Percentiles rank a stretch among this genome's conserved stretches.
phyloP scores from a whole-genome alignment of 352 stramenopile genomes.

The Pythium chondricola region DNA sequence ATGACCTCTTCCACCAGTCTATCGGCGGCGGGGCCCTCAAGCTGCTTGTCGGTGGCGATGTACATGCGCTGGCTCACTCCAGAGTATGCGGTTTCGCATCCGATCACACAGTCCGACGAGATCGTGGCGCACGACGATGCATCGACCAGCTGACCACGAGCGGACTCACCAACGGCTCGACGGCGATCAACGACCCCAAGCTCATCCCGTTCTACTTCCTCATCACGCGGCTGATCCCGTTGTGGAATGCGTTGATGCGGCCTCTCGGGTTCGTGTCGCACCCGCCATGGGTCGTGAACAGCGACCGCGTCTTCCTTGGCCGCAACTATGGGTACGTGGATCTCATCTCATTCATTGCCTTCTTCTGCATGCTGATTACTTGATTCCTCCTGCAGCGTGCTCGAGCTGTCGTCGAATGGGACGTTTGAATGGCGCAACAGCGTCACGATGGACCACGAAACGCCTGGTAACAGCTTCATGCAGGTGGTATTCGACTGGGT shows the following conservation, averaged over 20 bases:
- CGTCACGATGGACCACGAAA: constrained; percentile 6
- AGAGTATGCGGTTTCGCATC: constrained; percentile 26
- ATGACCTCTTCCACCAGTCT: constrained; percentile 22
- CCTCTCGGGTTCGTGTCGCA: not conserved
- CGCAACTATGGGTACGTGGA: constrained; percentile 64
- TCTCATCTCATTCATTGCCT: too few relatives aligned
- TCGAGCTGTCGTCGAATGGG: constrained; percentile 3
- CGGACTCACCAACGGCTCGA: constrained; percentile 52
- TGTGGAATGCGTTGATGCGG: not conserved
- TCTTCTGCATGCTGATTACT: too few relatives aligned
- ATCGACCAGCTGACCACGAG: constrained; percentile 66
- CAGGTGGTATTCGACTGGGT: constrained; percentile 6
- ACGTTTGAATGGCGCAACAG: constrained; percentile 13
- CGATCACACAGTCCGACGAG: not conserved
- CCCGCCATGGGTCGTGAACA: constrained; percentile 29
- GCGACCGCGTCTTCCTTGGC: constrained; percentile 40
- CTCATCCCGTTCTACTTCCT: constrained; percentile 50
- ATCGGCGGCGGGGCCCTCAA: constrained; percentile 2
- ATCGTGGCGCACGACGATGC: too few relatives aligned
- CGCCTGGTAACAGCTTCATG: not conserved
- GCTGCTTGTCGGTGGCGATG: constrained; percentile 54
- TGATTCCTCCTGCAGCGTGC: too few relatives aligned
- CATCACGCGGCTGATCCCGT: constrained; percentile 32
- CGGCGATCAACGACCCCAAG: constrained; percentile 43
- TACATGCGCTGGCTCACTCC: constrained; percentile 52